A percentile compares a stretch with the other conserved stretches of the same genome.
These are phyloP conservation scores for Priceomyces melissophilus DNA, from an alignment of 805 yeast species.

Conservation along the genomic window DNA sequence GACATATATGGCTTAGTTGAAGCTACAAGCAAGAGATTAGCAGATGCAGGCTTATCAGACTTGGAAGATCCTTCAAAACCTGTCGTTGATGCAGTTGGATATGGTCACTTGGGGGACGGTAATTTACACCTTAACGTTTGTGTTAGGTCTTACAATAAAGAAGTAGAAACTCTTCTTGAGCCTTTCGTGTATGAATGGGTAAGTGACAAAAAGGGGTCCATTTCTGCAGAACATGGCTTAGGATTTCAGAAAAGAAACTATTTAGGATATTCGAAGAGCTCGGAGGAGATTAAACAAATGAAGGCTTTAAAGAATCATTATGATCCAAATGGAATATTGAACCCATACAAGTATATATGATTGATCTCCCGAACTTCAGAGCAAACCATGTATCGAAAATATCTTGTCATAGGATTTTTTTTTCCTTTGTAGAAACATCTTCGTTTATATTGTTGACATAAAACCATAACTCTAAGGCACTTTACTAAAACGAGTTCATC, in stretches of 20 bases:
- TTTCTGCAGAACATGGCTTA: constrained; percentile 96
- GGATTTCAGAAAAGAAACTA: constrained; percentile 96
- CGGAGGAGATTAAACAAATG: constrained; percentile 68
- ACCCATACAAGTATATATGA: constrained; percentile 88
- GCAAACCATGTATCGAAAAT: too few relatives aligned
- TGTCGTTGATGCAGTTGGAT: constrained; percentile 87
- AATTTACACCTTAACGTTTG: constrained; percentile 92
- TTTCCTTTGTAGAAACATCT: too few relatives aligned
- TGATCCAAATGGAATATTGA: constrained; percentile 89
- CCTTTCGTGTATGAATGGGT: constrained; percentile 97
- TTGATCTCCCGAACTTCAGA: too few relatives aligned
- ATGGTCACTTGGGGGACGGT: constrained; percentile 99
- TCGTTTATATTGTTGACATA: too few relatives aligned
- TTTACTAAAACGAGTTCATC: too few relatives aligned
- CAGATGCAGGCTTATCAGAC: constrained; percentile 56
- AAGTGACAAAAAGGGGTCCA: constrained; percentile 68
- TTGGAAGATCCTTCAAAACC: constrained; percentile 62
- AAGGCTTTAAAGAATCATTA: constrained; percentile 72
- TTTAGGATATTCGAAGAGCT: constrained; percentile 78
- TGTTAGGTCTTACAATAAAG: constrained; percentile 76
- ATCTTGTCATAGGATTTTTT: too few relatives aligned
- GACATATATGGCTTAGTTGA: constrained; percentile 80
- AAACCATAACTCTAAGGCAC: too few relatives aligned
- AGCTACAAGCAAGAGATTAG: constrained; percentile 63
- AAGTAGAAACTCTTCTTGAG: constrained; percentile 77